Evolutionary conservation across 306 rosid genomes (phyloP).

Genomic region (Cicer cuneatum): DNA sequence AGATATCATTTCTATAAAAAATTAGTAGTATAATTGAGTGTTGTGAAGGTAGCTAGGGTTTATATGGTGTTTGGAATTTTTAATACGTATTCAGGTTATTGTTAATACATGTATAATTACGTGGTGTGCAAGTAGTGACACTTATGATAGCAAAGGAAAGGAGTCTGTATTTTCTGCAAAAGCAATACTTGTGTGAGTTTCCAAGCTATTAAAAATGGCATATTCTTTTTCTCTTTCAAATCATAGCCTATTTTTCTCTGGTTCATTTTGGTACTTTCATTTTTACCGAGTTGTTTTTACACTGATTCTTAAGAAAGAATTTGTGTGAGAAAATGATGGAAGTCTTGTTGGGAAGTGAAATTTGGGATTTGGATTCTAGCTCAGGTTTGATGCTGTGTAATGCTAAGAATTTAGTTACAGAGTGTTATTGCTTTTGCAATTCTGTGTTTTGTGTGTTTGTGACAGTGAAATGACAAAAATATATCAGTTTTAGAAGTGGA

Average conservation of each 20-base stretch:
- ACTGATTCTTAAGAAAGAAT: conserved; percentile 65
- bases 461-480: conserved; percentile 56
- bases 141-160: conserved; percentile 39
- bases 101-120: not conserved
- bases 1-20: no score
- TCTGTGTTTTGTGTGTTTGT: conserved; percentile 29
- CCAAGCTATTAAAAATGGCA: conserved; percentile 60
- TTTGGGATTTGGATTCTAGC: conserved; percentile 39
- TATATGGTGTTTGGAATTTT: no score
- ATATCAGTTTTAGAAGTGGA: conserved; percentile 34
- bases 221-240: conserved; percentile 46
- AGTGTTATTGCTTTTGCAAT: conserved; percentile 2
- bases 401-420: conserved; percentile 39
- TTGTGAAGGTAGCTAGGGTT: no score
- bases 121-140: conserved; percentile 47
- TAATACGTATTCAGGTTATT: no score
- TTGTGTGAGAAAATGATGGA: conserved; percentile 39
- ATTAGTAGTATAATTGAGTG: no score
- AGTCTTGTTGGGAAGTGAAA: conserved; percentile 50
- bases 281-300: conserved; percentile 33
- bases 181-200: conserved; percentile 64
- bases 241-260: not conserved
- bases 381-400: conserved; percentile 33
- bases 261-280: not conserved
- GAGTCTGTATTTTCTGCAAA: conserved; percentile 52